Base-by-base conservation (phyloP, 2,329 filamentous ascomycete species). In the Aspergillus sp. region DNA sequence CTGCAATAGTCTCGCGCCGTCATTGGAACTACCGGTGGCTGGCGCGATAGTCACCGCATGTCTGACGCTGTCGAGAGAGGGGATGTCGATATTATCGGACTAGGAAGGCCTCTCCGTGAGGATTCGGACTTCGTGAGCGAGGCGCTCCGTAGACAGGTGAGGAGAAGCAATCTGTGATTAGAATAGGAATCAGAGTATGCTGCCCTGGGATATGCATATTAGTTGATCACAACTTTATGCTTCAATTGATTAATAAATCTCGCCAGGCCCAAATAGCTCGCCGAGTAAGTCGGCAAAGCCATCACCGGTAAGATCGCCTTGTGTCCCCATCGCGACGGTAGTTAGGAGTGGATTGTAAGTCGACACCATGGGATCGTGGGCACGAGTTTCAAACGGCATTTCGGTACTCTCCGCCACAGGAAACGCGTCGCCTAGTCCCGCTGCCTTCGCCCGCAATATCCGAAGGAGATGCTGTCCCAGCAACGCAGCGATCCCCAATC, bases 401-500 rank as follows among this genome's bases (percentile, higher is more conserved):
- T 8, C 8, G 8, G 22, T 2, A 24, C n/a, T 8, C 8, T 24
- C 22, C 22, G n/a, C 22, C n/a, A 8, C 14, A 3, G 13, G 12
- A 6, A 24, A 15, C 8, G 24, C 16, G 13, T 31, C 26, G 5
- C 29, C 35, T 4, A 45, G 15, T 29, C 27, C 13, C 10, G 11
- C 32, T 29, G 51, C 41, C 34, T 44, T 31, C 19, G 51, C 30
- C 35, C 43, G 44, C 2, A 55, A 19, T 8, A 54, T 51, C 32
- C 45, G 43, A 28, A 48, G 36, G 0, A 54, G 36, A 35, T 55
- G 52, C 25, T 53, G 45, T 7, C 51, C 51, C 16, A 55, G 36
- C 3, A 54, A 32, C 3, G 50, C 50, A 1, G 51, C 51, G 17
- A 55, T 52, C 1, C 51, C 52, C 30, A 51, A 48, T 4, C 51